Evolutionary conservation across 371 early-diverging fungal species (phyloP).

Genomic region (Actinomortierella ambigua): DNA sequence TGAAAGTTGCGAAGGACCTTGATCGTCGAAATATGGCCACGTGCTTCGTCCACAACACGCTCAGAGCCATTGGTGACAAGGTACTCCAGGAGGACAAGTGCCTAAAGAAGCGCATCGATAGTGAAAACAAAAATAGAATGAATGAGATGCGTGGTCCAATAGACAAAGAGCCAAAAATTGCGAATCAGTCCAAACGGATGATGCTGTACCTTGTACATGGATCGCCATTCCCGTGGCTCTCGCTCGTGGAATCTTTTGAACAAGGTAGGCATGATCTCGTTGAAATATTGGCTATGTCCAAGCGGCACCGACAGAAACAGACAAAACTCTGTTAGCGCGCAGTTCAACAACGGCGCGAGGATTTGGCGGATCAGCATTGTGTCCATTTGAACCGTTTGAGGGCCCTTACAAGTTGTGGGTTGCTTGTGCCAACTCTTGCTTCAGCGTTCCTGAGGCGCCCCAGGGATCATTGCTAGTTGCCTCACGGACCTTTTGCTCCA

Average conservation of each 20-base stretch:
- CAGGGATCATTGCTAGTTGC: constrained; percentile 87
- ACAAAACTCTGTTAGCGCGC: neutral
- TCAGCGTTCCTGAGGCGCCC: constrained; percentile 92
- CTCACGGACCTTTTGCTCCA: constrained; percentile 88
- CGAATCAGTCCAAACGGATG: too few species aligned
- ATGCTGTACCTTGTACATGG: constrained; percentile 87
- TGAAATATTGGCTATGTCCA: constrained; percentile 75
- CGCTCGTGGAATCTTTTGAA: constrained; percentile 87
- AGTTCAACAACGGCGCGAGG: neutral
- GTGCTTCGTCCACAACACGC: constrained; percentile 86
- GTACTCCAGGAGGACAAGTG: constrained; percentile 91
- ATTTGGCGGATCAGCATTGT: neutral
- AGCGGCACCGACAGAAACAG: neutral
- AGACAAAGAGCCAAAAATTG: too few species aligned
- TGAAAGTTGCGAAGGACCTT: constrained; percentile 84
- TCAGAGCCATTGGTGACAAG: constrained; percentile 95
- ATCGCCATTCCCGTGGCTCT: constrained; percentile 87
- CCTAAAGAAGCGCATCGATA: too few species aligned
- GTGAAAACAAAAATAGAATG: neutral
- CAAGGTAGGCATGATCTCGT: constrained; percentile 92
- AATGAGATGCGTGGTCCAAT: neutral
- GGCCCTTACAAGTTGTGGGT: constrained; percentile 83
- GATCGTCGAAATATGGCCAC: constrained; percentile 82
- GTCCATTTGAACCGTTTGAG: neutral
- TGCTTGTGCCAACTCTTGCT: constrained; percentile 88